phyloP scores from a whole-genome alignment of 1,284 basidiomycete species.

The Afroboletus lepidellus region DNA sequence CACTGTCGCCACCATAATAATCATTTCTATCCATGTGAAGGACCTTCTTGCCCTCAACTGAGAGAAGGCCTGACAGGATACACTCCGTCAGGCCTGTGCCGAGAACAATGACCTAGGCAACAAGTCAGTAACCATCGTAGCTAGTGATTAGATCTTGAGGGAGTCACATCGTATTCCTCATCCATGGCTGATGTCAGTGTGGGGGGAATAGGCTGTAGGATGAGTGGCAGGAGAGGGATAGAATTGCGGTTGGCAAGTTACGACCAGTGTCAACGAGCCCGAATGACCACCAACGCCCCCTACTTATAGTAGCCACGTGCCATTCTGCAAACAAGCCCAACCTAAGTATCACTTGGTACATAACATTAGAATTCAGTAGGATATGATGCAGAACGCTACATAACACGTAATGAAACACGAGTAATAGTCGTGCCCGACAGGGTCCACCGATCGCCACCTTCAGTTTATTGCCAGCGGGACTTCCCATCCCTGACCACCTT shows the following conservation, averaged over 20 bases:
- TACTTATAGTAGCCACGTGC: constrained; percentile 34
- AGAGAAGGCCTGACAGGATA: constrained; percentile 94
- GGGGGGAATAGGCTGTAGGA: constrained; percentile 12
- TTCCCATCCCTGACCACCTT: too few species aligned
- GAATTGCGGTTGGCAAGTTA: constrained; percentile 21
- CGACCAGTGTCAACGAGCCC: constrained; percentile 2
- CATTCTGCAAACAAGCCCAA: constrained; percentile 13
- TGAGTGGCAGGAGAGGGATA: constrained; percentile 7
- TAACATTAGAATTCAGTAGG: not conserved
- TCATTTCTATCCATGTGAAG: constrained; percentile 99
- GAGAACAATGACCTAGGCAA: constrained; percentile 80
- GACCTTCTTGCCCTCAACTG: constrained; percentile 99
- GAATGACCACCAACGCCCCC: not conserved
- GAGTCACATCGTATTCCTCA: constrained; percentile 83
- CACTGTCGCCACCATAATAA: constrained; percentile 98
- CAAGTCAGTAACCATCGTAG: constrained; percentile 17
- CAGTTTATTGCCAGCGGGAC: too few species aligned
- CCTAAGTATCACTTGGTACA: not conserved
- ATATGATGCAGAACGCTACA: constrained; percentile 11
- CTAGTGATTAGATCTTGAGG: constrained; percentile 17
- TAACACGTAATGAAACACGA: constrained; percentile 6
- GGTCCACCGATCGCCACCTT: not conserved
- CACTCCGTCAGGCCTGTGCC: constrained; percentile 98
- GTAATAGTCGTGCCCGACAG: not conserved
- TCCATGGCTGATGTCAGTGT: constrained; percentile 56